Conservation (phyloP, 192 early-diverging fungal species). For the Podila horticola region DNA sequence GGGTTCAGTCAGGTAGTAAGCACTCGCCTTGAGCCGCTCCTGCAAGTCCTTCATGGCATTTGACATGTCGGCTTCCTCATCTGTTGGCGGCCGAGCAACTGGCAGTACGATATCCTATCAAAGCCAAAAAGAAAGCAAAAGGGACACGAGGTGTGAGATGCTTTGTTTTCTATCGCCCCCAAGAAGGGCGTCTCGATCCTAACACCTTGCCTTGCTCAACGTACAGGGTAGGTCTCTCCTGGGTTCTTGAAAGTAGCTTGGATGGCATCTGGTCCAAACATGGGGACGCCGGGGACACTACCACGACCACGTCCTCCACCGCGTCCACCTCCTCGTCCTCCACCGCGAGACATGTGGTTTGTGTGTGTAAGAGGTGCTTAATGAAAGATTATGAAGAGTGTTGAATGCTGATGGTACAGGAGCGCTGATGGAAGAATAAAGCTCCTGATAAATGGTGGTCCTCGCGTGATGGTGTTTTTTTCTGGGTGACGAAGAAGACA, state of each 20-base stretch:
- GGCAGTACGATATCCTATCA: constrained; percentile 40
- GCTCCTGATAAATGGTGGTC: no score
- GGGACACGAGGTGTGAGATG: neutral
- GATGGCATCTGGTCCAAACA: constrained; percentile 48
- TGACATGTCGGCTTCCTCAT: constrained; percentile 26
- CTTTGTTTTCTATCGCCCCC: neutral
- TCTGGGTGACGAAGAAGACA: no score
- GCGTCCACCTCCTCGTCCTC: constrained; percentile 45
- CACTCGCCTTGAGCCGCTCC: constrained; percentile 19
- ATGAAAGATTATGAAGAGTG: neutral
- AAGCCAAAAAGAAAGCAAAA: neutral
- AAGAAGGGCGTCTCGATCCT: neutral
- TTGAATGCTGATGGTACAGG: neutral
- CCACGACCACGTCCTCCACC: constrained; percentile 29
- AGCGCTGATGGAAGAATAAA: no score
- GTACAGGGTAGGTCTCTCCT: constrained; percentile 46
- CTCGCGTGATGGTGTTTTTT: no score
- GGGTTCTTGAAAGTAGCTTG: constrained; percentile 47
- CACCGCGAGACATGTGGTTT: constrained; percentile 39
- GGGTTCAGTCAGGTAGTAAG: constrained; percentile 49
- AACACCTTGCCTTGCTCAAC: neutral
- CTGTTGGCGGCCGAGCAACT: constrained; percentile 21
- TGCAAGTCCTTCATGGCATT: constrained; percentile 30
- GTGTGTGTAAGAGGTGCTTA: neutral
- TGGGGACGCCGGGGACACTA: constrained; percentile 24